Conservation (phyloP, 2,329 filamentous ascomycete genomes). For the Trichoderma koningiopsis region DNA sequence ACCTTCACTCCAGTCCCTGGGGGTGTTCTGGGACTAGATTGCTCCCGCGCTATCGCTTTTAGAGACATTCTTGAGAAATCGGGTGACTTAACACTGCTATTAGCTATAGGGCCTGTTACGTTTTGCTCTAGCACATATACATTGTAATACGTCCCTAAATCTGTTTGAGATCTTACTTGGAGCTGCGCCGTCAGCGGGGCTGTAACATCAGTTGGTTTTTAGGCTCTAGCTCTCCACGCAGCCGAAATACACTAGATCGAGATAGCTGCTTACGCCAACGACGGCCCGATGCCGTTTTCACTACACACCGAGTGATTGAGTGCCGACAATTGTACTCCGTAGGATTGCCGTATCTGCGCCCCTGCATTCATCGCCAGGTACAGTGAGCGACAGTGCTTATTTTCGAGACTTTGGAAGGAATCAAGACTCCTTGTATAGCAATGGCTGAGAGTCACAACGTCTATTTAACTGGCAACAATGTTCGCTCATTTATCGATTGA, state of each 20-base stretch:
- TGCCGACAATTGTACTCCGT: not conserved
- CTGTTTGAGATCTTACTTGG: not conserved
- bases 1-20: no score
- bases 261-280: not conserved
- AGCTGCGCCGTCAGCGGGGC: not conserved
- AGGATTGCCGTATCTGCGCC: not conserved
- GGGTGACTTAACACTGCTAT: no score
- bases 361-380: not conserved
- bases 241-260: not conserved
- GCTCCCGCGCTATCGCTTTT: no score
- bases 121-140: no score
- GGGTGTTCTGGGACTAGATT: no score
- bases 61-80: no score
- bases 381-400: not conserved
- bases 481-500: not conserved
- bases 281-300: conserved; percentile 8
- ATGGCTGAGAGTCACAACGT: not conserved
- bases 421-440: not conserved
- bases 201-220: not conserved
- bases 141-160: no score
- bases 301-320: not conserved
- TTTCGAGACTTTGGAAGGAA: not conserved
- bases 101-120: no score
- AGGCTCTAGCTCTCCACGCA: not conserved
- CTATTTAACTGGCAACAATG: not conserved